Evolutionary conservation across 2,329 filamentous ascomycete genomes (phyloP).

Genomic region (Paraphoma sp.): DNA sequence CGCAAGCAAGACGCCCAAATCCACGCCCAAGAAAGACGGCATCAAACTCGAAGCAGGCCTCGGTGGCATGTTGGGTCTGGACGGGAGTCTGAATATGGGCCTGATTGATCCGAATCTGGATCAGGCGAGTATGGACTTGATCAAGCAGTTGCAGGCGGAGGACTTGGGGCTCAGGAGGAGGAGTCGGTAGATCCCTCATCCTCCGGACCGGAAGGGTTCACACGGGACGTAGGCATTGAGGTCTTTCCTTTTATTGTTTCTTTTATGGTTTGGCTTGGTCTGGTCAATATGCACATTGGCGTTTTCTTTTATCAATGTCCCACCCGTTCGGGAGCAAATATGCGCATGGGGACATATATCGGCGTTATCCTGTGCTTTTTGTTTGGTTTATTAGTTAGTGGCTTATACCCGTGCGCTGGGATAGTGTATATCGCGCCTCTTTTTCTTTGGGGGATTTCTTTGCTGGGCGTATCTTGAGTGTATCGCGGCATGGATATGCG

Average conservation of each 20-base stretch:
- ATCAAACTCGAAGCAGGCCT: conserved; percentile 34
- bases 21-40: conserved; percentile 34
- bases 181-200: conserved; percentile 22
- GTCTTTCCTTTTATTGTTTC: neutral
- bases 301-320: too few species aligned
- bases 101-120: conserved; percentile 33
- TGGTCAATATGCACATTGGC: neutral
- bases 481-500: conserved; percentile 1
- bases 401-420: conserved; percentile 35
- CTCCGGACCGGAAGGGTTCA: neutral
- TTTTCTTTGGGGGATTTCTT: neutral
- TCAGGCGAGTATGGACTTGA: conserved; percentile 32
- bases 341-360: neutral
- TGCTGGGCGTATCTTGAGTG: neutral
- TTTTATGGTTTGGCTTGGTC: neutral
- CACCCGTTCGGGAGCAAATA: neutral
- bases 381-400: neutral
- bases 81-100: conserved; percentile 19
- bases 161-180: conserved; percentile 38
- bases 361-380: neutral
- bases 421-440: conserved; percentile 28
- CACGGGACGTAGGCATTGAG: neutral
- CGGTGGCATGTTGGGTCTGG: conserved; percentile 5
- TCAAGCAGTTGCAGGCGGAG: conserved; percentile 40
- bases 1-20: conserved; percentile 39